These are phyloP conservation scores for Podospora pseudopauciseta DNA, from an alignment of 495 filamentous ascomycete species.

Conservation along the genomic window DNA sequence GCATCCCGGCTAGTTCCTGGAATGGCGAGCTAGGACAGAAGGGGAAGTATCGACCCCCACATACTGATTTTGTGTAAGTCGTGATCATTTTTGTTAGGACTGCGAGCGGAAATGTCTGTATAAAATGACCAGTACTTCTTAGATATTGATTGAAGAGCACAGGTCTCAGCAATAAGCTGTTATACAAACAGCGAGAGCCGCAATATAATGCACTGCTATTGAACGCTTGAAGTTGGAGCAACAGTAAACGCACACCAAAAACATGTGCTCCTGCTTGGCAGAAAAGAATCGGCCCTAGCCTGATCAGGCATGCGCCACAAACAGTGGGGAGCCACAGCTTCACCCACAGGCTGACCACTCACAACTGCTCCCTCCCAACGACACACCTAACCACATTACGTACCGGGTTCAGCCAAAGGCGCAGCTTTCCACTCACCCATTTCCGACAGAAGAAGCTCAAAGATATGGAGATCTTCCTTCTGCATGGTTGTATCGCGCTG, in stretches of 20 bases:
- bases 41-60: not conserved
- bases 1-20: not conserved
- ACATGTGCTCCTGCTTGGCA: not conserved
- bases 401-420: constrained; percentile 2
- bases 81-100: not conserved
- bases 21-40: not conserved
- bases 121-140: no score
- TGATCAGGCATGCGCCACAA: not conserved
- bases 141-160: no score
- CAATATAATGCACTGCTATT: not conserved
- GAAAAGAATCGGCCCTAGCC: not conserved
- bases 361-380: constrained; percentile 4
- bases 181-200: not conserved
- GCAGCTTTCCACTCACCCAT: not conserved
- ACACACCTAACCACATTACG: constrained; percentile 30
- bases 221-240: not conserved
- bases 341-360: constrained; percentile 18
- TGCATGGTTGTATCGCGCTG: constrained; percentile 3
- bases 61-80: not conserved
- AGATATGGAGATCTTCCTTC: constrained; percentile 5
- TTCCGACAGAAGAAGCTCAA: not conserved
- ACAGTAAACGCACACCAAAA: not conserved
- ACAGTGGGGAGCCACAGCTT: not conserved
- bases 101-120: not conserved
- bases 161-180: not conserved